Conservation (phyloP, 441 rosid species). For the Populus hybrid region DNA sequence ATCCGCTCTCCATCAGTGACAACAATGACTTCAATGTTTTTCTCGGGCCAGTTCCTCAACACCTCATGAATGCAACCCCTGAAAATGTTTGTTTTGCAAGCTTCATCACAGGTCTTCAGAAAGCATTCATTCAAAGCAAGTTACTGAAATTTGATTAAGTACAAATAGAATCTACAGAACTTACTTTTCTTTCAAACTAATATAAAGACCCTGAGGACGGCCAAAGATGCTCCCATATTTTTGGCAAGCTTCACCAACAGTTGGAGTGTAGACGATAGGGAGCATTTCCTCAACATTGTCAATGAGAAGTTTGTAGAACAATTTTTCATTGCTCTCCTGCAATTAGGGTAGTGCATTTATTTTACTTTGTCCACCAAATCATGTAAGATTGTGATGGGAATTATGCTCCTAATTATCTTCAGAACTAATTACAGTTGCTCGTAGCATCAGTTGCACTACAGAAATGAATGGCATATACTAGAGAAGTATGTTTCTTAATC, state of each 20-base stretch:
- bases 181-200: constrained; percentile 82
- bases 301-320: constrained; percentile 80
- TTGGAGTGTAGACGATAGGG: constrained; percentile 85
- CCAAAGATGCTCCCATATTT: constrained; percentile 78
- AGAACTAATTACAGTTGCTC: background rate
- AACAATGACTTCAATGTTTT: constrained; percentile 78
- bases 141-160: background rate
- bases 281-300: constrained; percentile 90
- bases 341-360: background rate
- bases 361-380: background rate
- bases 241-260: constrained; percentile 93
- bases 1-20: constrained; percentile 94
- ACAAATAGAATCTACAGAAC: background rate
- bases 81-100: constrained; percentile 4
- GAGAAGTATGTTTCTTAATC: background rate
- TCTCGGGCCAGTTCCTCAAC: constrained; percentile 86
- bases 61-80: constrained; percentile 44
- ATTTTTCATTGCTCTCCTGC: constrained; percentile 82
- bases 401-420: background rate
- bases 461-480: background rate
- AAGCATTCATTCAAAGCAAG: constrained; percentile 5
- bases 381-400: background rate
- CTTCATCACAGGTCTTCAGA: constrained; percentile 7
- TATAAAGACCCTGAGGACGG: constrained; percentile 82
- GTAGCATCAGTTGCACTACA: background rate